Base-by-base conservation (phyloP, 2,329 filamentous ascomycete species). In the Taxawa tesnikishii region DNA sequence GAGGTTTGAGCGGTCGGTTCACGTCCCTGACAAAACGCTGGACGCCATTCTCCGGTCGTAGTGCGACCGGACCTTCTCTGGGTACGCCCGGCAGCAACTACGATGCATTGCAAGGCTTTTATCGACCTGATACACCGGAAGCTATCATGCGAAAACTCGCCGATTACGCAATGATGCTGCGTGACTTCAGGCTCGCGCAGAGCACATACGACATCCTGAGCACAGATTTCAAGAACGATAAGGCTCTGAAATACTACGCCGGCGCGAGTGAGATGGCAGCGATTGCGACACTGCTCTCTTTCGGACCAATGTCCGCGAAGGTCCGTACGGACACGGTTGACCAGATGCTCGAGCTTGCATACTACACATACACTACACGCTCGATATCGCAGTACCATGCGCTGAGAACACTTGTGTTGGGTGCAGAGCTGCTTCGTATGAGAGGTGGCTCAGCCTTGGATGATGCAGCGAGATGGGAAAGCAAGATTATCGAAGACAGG, bases 191-290 rank as follows among this genome's bases (percentile, higher is more conserved):
- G 56, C 63, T 98, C 21, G 83, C 90, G 7, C 74, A 90, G 45
- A 85, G 80, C 9, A 94, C 83, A 0, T 98, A 94, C 52, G 88
- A 98, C 36, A 70, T 98, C 4, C 61, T 98, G 6, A 75, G 84
- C 32, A 73, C 78, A 6, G 92, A 98, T 53, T 98, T 88, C 54
- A 78, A 75, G 49, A 90, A 90, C 51, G 87, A 94, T 53, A 96
- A 96, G 55, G 92, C 90, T 1, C 98, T 90, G 90, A 83, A 75
- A 46, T 83, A 96, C 49, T 84, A 94, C 51, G 90, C 90, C 0
- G 88, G 83, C 3, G 80, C 83, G 2, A 88, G 93, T 53, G 90
- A 98, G 62, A 96, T 98, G 88, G 79, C 82, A 17, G 87, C 83
- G 4, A 62, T 94, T 9, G 83, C 83, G 46, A 73, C 83, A 25